Conservation (phyloP, 2,329 filamentous ascomycete genomes). For the Tolypocladium inflatum region DNA sequence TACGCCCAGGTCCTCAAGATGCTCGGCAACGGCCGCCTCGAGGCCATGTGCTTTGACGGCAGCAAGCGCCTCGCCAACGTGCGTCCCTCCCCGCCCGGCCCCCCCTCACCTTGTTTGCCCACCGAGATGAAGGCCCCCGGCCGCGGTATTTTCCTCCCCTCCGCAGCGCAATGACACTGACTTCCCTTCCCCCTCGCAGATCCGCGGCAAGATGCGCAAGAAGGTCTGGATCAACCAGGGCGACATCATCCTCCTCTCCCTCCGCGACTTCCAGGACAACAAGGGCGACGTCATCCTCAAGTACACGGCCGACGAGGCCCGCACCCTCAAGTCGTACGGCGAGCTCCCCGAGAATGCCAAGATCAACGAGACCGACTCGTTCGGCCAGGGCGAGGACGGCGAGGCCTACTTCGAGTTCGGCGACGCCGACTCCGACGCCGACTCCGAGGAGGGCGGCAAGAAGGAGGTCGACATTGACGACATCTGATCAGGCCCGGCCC, state of each 20-base stretch:
- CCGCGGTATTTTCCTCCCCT: not conserved
- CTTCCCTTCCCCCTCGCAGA: slow-evolving; percentile 17
- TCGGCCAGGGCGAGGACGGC: slow-evolving; percentile 83
- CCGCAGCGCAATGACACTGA: not conserved
- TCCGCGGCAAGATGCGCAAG: slow-evolving; percentile 92
- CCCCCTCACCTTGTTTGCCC: not conserved
- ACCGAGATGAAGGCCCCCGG: not conserved
- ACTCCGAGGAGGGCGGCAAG: slow-evolving; percentile 44
- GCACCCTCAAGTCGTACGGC: slow-evolving; percentile 91
- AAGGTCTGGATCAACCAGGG: slow-evolving; percentile 99
- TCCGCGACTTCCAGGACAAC: slow-evolving; percentile 89
- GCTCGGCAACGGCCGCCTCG: slow-evolving; percentile 89
- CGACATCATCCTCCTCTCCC: slow-evolving; percentile 81
- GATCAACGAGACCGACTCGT: slow-evolving; percentile 99
- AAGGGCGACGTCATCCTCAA: slow-evolving; percentile 97
- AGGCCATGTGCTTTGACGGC: slow-evolving; percentile 92
- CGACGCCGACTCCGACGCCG: slow-evolving; percentile 64
- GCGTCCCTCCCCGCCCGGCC: slow-evolving; percentile 9
- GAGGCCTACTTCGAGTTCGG: slow-evolving; percentile 98
- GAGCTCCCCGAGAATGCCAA: slow-evolving; percentile 95
- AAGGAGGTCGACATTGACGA: slow-evolving; percentile 94
- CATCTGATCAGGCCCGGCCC: slow-evolving; percentile 56
- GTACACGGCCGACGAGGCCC: slow-evolving; percentile 92
- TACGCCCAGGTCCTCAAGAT: slow-evolving; percentile 61
- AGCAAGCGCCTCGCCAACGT: slow-evolving; percentile 32